These are phyloP conservation scores for Wickerhamomyces strasburgensis DNA, from an alignment of 805 yeast genomes.

Conservation along the genomic window DNA sequence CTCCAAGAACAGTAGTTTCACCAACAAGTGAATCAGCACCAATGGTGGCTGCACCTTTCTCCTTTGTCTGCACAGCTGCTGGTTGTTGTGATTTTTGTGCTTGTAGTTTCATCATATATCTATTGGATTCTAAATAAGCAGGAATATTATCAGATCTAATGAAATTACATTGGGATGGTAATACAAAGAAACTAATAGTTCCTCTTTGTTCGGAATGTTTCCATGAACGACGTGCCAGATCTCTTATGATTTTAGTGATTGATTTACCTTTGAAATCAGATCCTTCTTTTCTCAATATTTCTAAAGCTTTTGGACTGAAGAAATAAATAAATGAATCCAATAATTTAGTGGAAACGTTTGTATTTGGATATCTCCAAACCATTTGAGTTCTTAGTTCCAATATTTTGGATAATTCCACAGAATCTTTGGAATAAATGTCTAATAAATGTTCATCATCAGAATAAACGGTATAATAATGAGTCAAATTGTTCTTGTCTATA, in stretches of 20 bases:
- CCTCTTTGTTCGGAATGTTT: conserved; percentile 56
- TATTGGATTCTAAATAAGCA: conserved; percentile 85
- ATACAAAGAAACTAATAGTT: conserved; percentile 60
- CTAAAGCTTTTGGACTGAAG: conserved; percentile 49
- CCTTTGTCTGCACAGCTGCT: conserved; percentile 31
- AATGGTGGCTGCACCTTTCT: conserved; percentile 61
- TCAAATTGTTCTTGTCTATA: conserved; percentile 71
- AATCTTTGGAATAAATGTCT: conserved; percentile 66
- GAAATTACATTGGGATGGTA: conserved; percentile 68
- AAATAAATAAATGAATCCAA: conserved; percentile 71
- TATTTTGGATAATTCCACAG: conserved; percentile 66
- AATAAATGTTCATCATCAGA: conserved; percentile 50
- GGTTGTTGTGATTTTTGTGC: conserved; percentile 36
- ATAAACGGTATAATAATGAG: conserved; percentile 63
- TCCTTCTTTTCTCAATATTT: conserved; percentile 39
- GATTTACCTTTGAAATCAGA: conserved; percentile 35
- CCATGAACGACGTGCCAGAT: conserved; percentile 91
- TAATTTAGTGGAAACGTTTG: conserved; percentile 70
- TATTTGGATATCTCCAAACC: conserved; percentile 82
- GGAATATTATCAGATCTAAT: conserved; percentile 74
- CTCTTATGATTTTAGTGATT: conserved; percentile 68
- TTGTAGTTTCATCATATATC: conserved; percentile 63
- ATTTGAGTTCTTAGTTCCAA: conserved; percentile 78
- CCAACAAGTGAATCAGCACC: conserved; percentile 88
- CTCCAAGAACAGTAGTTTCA: conserved; percentile 61